These are phyloP conservation scores for Neurospora crassa DNA, from an alignment of 2,329 filamentous ascomycete species.

Conservation along the genomic window DNA sequence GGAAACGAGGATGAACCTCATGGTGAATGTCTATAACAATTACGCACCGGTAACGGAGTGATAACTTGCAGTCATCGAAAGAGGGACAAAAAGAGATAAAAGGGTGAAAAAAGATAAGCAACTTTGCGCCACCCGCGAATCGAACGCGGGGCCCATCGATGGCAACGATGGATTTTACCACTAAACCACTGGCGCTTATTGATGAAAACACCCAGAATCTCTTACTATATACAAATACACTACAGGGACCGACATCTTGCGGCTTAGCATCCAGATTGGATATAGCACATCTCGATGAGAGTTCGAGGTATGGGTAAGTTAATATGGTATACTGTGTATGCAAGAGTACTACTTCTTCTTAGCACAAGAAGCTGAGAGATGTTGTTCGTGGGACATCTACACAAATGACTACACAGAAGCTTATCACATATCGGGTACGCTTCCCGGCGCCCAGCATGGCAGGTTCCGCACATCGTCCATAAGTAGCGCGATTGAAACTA, in stretches of 20 bases:
- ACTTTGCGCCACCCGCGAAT: conserved; percentile 18
- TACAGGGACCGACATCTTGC: too few relatives aligned
- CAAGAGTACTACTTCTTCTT: background rate
- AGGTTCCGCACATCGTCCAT: background rate
- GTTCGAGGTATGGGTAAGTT: background rate
- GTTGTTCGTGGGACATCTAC: background rate
- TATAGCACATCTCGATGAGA: background rate
- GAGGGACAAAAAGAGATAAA: background rate
- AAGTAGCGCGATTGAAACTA: background rate
- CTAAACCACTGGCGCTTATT: conserved; percentile 32
- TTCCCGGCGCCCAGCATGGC: background rate
- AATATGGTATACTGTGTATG: background rate
- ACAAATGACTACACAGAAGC: background rate
- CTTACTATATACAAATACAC: too few relatives aligned
- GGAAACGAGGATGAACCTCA: background rate
- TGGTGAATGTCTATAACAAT: background rate
- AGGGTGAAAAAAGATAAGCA: background rate
- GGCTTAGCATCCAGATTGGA: background rate
- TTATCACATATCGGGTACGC: background rate
- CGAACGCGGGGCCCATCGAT: conserved; percentile 34
- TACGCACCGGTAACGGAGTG: background rate
- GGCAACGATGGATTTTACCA: conserved; percentile 46
- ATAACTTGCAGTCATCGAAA: background rate
- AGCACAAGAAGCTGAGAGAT: background rate
- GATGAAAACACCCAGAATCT: too few relatives aligned